phyloP scores from a whole-genome alignment of 345 rosid genomes.

The Triadica sebifera region DNA sequence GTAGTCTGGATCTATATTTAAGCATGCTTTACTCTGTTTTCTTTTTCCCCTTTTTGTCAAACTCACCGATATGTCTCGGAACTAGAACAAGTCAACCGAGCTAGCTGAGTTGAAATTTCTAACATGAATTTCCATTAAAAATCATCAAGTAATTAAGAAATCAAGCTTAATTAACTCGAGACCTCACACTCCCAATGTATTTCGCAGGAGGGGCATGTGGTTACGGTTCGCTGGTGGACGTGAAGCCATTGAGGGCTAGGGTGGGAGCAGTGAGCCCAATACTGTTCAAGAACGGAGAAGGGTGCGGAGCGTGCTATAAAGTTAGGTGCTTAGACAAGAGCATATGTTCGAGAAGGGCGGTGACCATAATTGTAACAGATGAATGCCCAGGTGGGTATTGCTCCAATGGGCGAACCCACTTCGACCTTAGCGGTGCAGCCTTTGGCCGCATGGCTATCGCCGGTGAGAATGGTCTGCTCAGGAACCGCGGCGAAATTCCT shows the following conservation, averaged over 20 bases:
- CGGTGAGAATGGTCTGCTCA: constrained; percentile 56
- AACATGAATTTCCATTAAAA: no score
- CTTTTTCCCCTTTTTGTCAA: background rate
- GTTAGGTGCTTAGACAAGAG: constrained; percentile 68
- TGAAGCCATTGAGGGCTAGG: constrained; percentile 75
- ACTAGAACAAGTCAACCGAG: no score
- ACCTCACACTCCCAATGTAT: background rate
- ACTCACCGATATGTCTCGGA: constrained; percentile 11
- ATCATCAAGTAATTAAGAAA: background rate
- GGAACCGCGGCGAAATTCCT: constrained; percentile 74
- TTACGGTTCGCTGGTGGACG: constrained; percentile 83
- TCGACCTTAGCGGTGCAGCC: constrained; percentile 95
- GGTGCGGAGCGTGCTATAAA: constrained; percentile 94
- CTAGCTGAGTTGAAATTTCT: no score
- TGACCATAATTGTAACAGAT: constrained; percentile 88
- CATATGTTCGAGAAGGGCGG: constrained; percentile 77
- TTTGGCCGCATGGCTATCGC: constrained; percentile 83
- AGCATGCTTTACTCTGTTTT: no score
- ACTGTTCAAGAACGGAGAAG: constrained; percentile 82
- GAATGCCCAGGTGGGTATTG: constrained; percentile 81
- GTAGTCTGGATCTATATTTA: no score
- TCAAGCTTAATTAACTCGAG: background rate
- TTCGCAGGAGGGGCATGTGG: constrained; percentile 93
- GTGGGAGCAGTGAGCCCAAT: constrained; percentile 90
- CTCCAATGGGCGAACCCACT: constrained; percentile 61